Conservation (phyloP, 345 rosid species). For the Sonneratia caseolaris region DNA sequence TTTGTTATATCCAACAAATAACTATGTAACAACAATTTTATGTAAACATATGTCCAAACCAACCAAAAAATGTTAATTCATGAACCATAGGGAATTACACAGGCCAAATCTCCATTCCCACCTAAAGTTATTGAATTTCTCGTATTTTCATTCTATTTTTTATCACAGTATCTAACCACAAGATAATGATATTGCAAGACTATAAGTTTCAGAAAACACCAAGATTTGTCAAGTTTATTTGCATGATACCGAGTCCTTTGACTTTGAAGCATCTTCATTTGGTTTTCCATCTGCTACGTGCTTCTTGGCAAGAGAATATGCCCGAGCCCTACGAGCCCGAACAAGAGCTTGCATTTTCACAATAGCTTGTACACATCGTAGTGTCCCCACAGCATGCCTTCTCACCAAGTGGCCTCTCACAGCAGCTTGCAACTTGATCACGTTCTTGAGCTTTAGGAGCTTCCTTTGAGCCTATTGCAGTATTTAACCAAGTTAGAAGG, state of each 20-base stretch:
- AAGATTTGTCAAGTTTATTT: slow-evolving; percentile 7
- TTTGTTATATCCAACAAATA: not conserved
- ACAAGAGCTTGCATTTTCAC: slow-evolving; percentile 83
- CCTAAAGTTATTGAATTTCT: not conserved
- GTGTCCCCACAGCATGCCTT: slow-evolving; percentile 73
- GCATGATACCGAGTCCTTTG: slow-evolving; percentile 30
- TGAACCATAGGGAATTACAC: not conserved
- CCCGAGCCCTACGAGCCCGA: slow-evolving; percentile 55
- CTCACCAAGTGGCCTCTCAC: slow-evolving; percentile 88
- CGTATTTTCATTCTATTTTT: not conserved
- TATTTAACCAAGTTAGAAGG: slow-evolving; percentile 3
- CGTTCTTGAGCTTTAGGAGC: slow-evolving; percentile 54
- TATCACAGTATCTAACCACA: not conserved
- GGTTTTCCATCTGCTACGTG: slow-evolving; percentile 13
- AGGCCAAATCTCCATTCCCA: not conserved
- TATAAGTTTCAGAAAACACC: not conserved
- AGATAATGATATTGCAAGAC: too few species aligned
- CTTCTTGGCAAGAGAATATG: slow-evolving; percentile 15
- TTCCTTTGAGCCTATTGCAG: slow-evolving; percentile 50
- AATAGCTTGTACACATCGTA: slow-evolving; percentile 84
- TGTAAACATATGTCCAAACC: not conserved
- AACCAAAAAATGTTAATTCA: not conserved
- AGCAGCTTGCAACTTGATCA: slow-evolving; percentile 84
- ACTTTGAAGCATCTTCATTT: slow-evolving; percentile 17
- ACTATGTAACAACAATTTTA: not conserved